Percentiles rank a stretch among this genome's conserved stretches.
Conservation (phyloP, 164 flowering plant genomes). For the Macadamia tetraphylla region DNA sequence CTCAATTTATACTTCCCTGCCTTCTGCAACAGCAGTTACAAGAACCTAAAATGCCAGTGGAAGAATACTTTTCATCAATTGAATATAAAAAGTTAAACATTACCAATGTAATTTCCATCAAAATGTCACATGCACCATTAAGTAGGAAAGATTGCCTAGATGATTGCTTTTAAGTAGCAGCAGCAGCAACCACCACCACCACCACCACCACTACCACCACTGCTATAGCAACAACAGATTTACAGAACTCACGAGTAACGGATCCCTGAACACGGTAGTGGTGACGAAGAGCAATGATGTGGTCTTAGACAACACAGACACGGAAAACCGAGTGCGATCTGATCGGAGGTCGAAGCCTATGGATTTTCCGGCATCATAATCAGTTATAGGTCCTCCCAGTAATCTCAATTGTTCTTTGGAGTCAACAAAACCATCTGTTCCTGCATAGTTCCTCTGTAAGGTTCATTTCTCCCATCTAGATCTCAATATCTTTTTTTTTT, state of each 20-base stretch:
- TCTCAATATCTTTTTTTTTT: too few relatives aligned
- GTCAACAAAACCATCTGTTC: slow-evolving; percentile 57
- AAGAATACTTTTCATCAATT: not conserved
- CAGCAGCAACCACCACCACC: not conserved
- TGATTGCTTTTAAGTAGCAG: not conserved
- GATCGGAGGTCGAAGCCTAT: slow-evolving; percentile 16
- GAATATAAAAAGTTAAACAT: not conserved
- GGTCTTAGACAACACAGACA: slow-evolving; percentile 13
- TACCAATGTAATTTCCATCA: not conserved
- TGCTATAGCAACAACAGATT: slow-evolving; percentile 18
- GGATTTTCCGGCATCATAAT: slow-evolving; percentile 10
- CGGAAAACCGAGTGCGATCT: slow-evolving; percentile 22
- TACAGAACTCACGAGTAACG: slow-evolving; percentile 27
- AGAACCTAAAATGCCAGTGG: not conserved
- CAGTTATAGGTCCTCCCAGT: slow-evolving; percentile 17
- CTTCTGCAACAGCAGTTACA: not conserved
- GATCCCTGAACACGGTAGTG: not conserved
- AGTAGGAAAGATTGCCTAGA: not conserved
- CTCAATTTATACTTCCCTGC: not conserved
- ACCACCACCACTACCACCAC: not conserved
- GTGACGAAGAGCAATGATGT: slow-evolving; percentile 17
- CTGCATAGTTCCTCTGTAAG: slow-evolving; percentile 59
- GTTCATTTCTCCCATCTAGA: slow-evolving; percentile 14
- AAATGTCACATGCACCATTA: not conserved
- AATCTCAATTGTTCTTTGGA: slow-evolving; percentile 60